phyloP scores from a whole-genome alignment of 2,329 filamentous ascomycete genomes.

The Colletotrichum cereale region DNA sequence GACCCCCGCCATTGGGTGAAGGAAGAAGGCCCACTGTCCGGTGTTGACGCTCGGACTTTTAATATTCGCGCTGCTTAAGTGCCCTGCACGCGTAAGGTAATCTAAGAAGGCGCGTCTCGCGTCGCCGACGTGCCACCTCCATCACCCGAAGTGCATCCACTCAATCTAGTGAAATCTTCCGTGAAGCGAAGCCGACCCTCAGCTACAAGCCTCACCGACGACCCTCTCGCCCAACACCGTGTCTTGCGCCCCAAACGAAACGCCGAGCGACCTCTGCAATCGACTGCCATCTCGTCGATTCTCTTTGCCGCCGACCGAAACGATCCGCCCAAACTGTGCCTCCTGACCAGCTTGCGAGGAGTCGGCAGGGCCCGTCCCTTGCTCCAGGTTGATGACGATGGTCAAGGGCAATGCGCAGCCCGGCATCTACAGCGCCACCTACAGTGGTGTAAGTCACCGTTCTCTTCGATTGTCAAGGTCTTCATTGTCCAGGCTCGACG shows the following conservation, averaged over 20 bases:
- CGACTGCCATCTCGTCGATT: neutral
- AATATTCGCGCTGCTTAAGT: constrained; percentile 38
- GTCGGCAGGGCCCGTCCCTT: constrained; percentile 37
- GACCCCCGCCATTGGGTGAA: neutral
- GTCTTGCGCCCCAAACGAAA: neutral
- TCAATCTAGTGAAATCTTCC: constrained; percentile 34
- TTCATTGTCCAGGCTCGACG: neutral
- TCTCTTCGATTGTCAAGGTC: neutral
- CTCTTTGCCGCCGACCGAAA: neutral
- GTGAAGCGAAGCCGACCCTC: constrained; percentile 31
- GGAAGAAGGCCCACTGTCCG: neutral
- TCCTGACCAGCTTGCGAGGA: constrained; percentile 12
- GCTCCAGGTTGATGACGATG: constrained; percentile 51
- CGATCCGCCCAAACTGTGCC: constrained; percentile 17
- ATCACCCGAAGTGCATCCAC: constrained; percentile 34
- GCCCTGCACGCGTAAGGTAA: constrained; percentile 36
- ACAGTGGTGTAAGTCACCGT: constrained; percentile 71
- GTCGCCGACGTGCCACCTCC: constrained; percentile 38
- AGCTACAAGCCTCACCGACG: constrained; percentile 26
- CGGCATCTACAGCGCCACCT: constrained; percentile 76
- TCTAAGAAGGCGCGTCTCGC: constrained; percentile 32
- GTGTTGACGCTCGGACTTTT: constrained; percentile 9
- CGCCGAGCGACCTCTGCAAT: constrained; percentile 8
- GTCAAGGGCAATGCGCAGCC: constrained; percentile 57
- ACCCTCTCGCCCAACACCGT: constrained; percentile 14